Evolutionary conservation across 2,329 filamentous ascomycete genomes (phyloP), one percentile per base, ranked within the genome.

Genomic region (Tolypocladium nubicola): DNA sequence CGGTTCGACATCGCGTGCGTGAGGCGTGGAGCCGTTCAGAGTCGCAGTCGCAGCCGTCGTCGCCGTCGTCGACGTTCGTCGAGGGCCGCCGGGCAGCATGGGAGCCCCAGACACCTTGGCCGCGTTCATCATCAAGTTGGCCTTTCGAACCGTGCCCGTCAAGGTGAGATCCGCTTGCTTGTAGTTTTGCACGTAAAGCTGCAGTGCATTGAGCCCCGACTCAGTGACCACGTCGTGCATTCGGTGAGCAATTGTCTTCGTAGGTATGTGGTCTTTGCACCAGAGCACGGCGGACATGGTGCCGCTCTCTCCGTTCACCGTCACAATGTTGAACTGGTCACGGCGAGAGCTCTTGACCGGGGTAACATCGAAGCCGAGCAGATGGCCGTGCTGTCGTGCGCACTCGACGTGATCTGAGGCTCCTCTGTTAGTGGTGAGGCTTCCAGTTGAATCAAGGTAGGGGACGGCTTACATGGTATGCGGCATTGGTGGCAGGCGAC

Each of bases 141-240:
- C 93, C 72, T 96, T 97, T 56, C 94, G 87, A 26, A 94, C 90
- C 21, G 93, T 97, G 35, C 94, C 94, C 2, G 92, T 97, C 64
- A 97, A 76, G 3, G 89, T 84, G 45, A 93, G 81, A 68, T 99
- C 94, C 10, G 94, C 93, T 73, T 97, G 93, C 72, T 99, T 99
- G 77, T 90, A 97, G 58, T 87, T 91, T 63, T 87, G 87, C 50
- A 88, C 89, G 69, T 89, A 99, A 33, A 96, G 79, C 70, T 97
- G 91, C 54, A 99, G 75, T 11, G 89, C 90, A 64, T 86, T 95
- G 56, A 85, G 73, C n/a, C 85, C 85, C n/a, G 78, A 78, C 23
- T 87, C 84, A 57, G 87, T 84, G 13, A 88, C 85, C 26, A 82
- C 70, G 62, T 97, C 91, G 61, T 89, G 82, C 77, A 97, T 90